Evolutionary conservation across 768 basidiomycete genomes (phyloP), one percentile per base, ranked within the genome.

Genomic region (Panaeolus papilionaceus): DNA sequence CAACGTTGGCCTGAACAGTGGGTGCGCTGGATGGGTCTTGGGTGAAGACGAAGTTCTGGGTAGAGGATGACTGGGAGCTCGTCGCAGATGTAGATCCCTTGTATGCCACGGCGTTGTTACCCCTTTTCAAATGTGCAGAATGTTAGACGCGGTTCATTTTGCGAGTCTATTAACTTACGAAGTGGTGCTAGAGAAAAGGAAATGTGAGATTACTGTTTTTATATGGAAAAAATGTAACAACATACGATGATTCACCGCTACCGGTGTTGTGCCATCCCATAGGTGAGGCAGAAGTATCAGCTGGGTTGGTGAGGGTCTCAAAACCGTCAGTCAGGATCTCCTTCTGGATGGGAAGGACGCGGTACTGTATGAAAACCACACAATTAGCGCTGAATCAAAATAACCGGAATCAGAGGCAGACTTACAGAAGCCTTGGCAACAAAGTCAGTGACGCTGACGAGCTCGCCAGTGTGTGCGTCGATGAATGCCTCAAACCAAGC

Each of bases 401-500:
- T 10, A n/a, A 20, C 40, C 12, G 8, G 40, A 40, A 26, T 10
- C 12, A 18, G 38, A 42, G 28, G 20, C 54, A 3, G 23, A 71
- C 80, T 66, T 67, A 84, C 82, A 7, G 83, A 77, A 18, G 82
- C 81, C 40, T 81, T 74, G 9, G 81, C 73, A 37, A 84, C 86
- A 74, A 87, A 88, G 72, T 89, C 85, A 42, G 83, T 83, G n/a
- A 86, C 78, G 23, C 81, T 79, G 37, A 86, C 73, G 42, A 89
- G 71, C 39, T 85, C 83, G 18, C 84, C 84, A 23, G 82, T 78
- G 68, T 84, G 83, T 5, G 85, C 88, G 69, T 89, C 88, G 54
- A 89, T 81, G 67, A 86, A 87, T 0, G 86, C 88, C 73, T 89
- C 85, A 69, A 81, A 83, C 84, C 85, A 89, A 10, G 83, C 78